Evolutionary conservation across 2,329 filamentous ascomycete species (phyloP).

Genomic region (Exophiala mesophila): DNA sequence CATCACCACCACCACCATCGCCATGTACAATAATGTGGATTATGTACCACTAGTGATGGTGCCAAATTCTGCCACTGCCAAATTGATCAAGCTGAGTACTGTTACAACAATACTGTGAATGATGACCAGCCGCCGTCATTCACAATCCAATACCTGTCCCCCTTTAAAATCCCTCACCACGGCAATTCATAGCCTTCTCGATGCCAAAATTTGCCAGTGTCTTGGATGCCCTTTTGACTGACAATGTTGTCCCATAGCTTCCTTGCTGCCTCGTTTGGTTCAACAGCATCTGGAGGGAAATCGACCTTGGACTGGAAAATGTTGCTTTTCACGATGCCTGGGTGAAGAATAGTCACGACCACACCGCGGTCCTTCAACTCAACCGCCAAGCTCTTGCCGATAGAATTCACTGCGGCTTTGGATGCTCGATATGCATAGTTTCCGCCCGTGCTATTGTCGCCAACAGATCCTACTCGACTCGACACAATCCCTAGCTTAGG

Average conservation of each 20-base stretch:
- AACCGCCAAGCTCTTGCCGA: constrained; percentile 42
- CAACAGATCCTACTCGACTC: constrained; percentile 41
- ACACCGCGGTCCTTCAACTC: constrained; percentile 41
- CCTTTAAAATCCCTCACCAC: too few species aligned
- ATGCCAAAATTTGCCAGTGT: constrained; percentile 43
- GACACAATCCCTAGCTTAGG: constrained; percentile 40
- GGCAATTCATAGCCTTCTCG: constrained; percentile 41
- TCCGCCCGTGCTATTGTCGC: constrained; percentile 40
- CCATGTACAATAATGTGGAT: too few species aligned
- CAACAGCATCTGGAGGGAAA: constrained; percentile 35
- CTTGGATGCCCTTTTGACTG: constrained; percentile 36
- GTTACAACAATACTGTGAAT: too few species aligned
- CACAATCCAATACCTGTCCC: too few species aligned
- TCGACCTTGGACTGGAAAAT: constrained; percentile 25
- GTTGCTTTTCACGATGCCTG: constrained; percentile 39
- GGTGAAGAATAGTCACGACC: constrained; percentile 41
- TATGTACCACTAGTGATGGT: too few species aligned
- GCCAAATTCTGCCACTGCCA: too few species aligned
- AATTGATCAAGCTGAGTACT: too few species aligned
- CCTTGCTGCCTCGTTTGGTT: constrained; percentile 41
- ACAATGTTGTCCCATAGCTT: constrained; percentile 41
- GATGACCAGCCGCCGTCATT: too few species aligned
- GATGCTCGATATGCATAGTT: constrained; percentile 42
- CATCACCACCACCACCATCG: too few species aligned
- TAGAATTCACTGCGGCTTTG: constrained; percentile 43